phyloP scores from a whole-genome alignment of 106 monocot species.

The Phalaenopsis aphrodite region DNA sequence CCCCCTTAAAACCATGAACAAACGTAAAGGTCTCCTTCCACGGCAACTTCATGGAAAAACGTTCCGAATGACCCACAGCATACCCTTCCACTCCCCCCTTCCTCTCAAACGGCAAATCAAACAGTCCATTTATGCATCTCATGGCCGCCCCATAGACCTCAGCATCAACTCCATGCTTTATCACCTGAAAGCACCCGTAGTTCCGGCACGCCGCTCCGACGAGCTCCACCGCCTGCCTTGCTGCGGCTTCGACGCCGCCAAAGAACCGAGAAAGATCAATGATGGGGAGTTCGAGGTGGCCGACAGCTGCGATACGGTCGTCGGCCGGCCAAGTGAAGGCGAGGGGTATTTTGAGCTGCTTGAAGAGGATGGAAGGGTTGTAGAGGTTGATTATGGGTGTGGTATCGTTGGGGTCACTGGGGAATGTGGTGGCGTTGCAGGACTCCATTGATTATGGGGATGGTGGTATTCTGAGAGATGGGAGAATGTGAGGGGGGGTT shows the following conservation, averaged over 20 bases:
- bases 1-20: too few species aligned
- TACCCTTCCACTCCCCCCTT: too few species aligned
- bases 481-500: too few species aligned
- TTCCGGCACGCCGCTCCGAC: conserved; percentile 40
- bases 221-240: conserved; percentile 15
- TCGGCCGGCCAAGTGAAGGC: not conserved
- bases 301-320: conserved; percentile 6
- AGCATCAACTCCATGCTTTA: conserved; percentile 50
- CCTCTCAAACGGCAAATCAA: too few species aligned
- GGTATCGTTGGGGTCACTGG: not conserved
- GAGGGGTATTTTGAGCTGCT: not conserved
- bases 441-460: not conserved
- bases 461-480: not conserved
- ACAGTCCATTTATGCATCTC: too few species aligned
- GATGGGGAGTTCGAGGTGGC: conserved; percentile 39
- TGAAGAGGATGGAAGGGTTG: not conserved
- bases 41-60: too few species aligned
- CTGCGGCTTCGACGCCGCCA: not conserved
- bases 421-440: not conserved
- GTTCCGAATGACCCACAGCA: too few species aligned
- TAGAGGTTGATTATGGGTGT: not conserved
- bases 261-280: conserved; percentile 32
- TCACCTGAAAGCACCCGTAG: conserved; percentile 77
- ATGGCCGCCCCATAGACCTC: conserved; percentile 9
- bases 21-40: too few species aligned